Base-by-base conservation (phyloP, 164 flowering plant genomes). In the Annona cherimola region DNA sequence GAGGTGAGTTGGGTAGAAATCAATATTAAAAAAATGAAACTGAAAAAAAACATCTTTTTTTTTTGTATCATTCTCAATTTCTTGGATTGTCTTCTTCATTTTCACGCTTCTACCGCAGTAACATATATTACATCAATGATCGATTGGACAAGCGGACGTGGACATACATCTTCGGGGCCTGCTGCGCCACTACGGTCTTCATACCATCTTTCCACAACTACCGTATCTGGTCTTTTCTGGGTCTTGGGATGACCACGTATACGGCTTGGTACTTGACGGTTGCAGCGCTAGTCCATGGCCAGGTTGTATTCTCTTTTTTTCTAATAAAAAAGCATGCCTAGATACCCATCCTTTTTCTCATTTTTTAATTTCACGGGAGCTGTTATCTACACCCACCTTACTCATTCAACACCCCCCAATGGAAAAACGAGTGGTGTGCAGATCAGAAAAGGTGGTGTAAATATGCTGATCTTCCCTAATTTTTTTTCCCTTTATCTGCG, bases 111-210 rank as follows among this genome's bases (percentile, higher is more conserved):
- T 64, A 40, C 12, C 19, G 63, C 94, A 94, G 98, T 70, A 94
- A 94, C 67, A 94, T 94, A 65, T 94, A 94, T 79, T 94, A 94
- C 89, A 87, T 94, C 69, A 92, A 94, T 68, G 97, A 94, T 67
- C 84, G 73, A 1, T 72, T 94, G 90, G 98, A 94, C 78, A 94
- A 94, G 84, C 78, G 98, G 76, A 93, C 98, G 73, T 93, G 98
- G 98, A 93, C 98, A 0, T 93, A 93, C 69, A 93, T 93, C 54
- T 93, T 93, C 64, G 98, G 98, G 77, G 98, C 98, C 46, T 93
- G 98, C 66, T 93, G 98, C 80, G 98, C 98, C 0, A 93, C 98
- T 5, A 92, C 98, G 0, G 98, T 92, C 39, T 90, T 92, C 85
- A 91, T 93, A 39, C 98, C 98, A 19, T 94, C 98, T 2, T 94